These are phyloP conservation scores for Pezicula neosporulosa DNA, from an alignment of 2,329 filamentous ascomycete species.

Conservation along the genomic window DNA sequence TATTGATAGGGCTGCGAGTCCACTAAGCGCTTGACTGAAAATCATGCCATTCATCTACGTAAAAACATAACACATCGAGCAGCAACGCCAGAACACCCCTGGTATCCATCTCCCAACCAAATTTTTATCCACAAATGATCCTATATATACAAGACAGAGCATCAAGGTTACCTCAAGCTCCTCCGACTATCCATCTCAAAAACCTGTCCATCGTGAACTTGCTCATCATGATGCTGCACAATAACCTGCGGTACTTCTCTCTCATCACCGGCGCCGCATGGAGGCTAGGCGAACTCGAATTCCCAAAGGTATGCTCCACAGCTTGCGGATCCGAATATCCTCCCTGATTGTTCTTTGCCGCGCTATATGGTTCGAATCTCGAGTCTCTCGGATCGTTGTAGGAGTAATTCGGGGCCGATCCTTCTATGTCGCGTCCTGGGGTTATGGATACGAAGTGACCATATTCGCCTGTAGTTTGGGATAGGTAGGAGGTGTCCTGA, in stretches of 20 bases:
- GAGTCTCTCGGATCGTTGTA: conserved; percentile 19
- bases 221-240: conserved; percentile 14
- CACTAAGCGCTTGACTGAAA: no score
- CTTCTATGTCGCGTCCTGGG: conserved; percentile 5
- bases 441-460: not conserved
- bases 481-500: not conserved
- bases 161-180: not conserved
- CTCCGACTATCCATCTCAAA: conserved; percentile 15
- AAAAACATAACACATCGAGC: no score
- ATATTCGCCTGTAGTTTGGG: conserved; percentile 5
- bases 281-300: not conserved
- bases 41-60: no score
- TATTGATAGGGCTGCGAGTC: no score
- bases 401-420: not conserved
- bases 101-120: not conserved
- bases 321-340: no score
- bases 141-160: not conserved
- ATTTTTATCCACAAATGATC: not conserved
- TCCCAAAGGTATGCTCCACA: not conserved
- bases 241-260: conserved; percentile 11
- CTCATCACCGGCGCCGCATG: not conserved
- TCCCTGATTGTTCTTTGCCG: no score
- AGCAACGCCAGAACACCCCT: not conserved
- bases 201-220: conserved; percentile 7
- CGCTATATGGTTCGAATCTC: conserved; percentile 14